phyloP scores from a whole-genome alignment of 768 basidiomycete species.

The Pisolithus microcarpus region DNA sequence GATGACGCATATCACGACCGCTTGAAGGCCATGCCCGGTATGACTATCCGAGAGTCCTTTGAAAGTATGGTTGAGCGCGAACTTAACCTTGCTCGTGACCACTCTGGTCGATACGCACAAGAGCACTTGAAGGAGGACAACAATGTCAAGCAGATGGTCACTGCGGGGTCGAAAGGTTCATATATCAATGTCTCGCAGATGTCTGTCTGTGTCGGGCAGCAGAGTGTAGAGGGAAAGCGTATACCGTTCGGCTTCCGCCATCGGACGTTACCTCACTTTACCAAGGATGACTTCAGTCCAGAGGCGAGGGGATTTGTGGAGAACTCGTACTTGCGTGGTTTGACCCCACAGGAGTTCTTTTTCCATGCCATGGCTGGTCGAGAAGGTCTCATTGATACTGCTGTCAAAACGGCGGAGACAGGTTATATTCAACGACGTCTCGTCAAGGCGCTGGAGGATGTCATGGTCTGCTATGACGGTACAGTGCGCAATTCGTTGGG shows the following conservation, averaged over 20 bases:
- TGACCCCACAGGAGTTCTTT: conserved; percentile 98
- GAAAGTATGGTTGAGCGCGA: conserved; percentile 87
- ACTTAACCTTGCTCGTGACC: conserved; percentile 92
- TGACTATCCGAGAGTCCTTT: conserved; percentile 99
- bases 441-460: conserved; percentile 96
- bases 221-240: conserved; percentile 95
- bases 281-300: conserved; percentile 97
- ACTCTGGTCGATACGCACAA: conserved; percentile 94
- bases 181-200: conserved; percentile 99
- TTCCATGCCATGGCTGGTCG: conserved; percentile 99
- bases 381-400: conserved; percentile 98
- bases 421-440: conserved; percentile 98
- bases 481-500: conserved; percentile 97
- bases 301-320: conserved; percentile 98
- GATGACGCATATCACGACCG: conserved; percentile 78
- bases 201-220: conserved; percentile 99
- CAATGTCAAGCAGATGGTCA: conserved; percentile 99
- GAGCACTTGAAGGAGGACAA: conserved; percentile 97
- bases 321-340: conserved; percentile 92
- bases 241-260: conserved; percentile 98
- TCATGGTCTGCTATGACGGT: conserved; percentile 96
- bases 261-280: conserved; percentile 93
- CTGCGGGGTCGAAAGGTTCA: conserved; percentile 96
- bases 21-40: conserved; percentile 87
- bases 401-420: conserved; percentile 98